Base-by-base conservation (phyloP, 768 basidiomycete genomes). In the Macrolepiota albuminosa region DNA sequence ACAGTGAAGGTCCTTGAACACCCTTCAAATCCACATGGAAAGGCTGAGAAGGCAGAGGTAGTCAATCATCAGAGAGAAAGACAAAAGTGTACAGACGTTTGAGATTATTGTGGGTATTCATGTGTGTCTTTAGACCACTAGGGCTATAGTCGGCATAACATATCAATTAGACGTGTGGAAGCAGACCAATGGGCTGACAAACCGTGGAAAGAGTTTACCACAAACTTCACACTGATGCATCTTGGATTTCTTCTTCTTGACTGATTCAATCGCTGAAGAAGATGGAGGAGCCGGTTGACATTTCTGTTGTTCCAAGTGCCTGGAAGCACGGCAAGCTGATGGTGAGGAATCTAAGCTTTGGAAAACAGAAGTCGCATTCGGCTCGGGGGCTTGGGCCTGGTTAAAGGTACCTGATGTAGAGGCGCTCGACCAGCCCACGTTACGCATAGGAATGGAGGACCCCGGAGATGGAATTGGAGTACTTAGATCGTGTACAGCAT, bases 1-100 rank as follows among this genome's bases (percentile, higher is more conserved):
- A 92, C 89, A 21, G 87, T 84, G 66, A 92, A 93, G 4, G 77
- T 80, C 67, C 87, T 86, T 34, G 75, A 71, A 68, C 91, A 93
- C 37, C 78, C 77, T 14, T 80, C 75, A 52, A 85, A 83, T 0
- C 73, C 78, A 67, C 90, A 93, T 6, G 71, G 60, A 58, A 73
- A 82, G 9, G 81, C 82, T 83, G 39, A 16, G 60, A 11, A 54
- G 33, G 40, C 10, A 33, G 13, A 33, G 11, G 4, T 31, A 52
- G 14, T 48, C 21, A 53, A 60, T 16, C 29, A 10, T 42, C 16
- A 60, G n/a, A 63, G 42, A 18, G 8, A 37, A 14, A 13, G 45
- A 39, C 4, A 50, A 10, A n/a, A 42, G n/a, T 33, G 48, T 29
- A 75, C 80, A 50, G 64, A 84, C 84, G 84, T 67, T 77, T 78